Conservation (phyloP, 1,139 yeast species). For the Yamadazyma atlantica region DNA sequence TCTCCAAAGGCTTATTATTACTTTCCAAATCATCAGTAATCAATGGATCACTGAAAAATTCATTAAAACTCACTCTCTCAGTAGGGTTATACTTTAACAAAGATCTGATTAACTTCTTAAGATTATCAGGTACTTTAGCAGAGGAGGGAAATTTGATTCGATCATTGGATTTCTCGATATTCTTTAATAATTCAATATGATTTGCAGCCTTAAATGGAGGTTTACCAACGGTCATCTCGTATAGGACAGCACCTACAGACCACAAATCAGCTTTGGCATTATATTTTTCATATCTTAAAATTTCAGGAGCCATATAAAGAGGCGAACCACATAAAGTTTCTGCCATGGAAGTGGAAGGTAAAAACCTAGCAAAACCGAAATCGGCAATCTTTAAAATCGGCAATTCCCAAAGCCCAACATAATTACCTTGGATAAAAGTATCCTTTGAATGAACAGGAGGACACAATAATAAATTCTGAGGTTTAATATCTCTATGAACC, state of each 20-base stretch:
- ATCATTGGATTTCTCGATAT: slow-evolving; percentile 81
- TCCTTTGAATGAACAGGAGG: slow-evolving; percentile 66
- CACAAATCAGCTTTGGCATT: slow-evolving; percentile 96
- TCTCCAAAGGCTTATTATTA: slow-evolving; percentile 58
- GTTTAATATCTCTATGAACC: slow-evolving; percentile 93
- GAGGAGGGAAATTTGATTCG: slow-evolving; percentile 69
- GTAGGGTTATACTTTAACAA: slow-evolving; percentile 81
- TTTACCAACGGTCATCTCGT: slow-evolving; percentile 91
- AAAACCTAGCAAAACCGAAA: slow-evolving; percentile 93
- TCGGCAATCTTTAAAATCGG: slow-evolving; percentile 94
- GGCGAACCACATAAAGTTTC: slow-evolving; percentile 98
- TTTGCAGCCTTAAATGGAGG: slow-evolving; percentile 95
- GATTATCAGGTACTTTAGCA: slow-evolving; percentile 58
- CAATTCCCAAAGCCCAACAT: slow-evolving; percentile 80
- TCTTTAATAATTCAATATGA: slow-evolving; percentile 83
- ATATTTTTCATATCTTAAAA: slow-evolving; percentile 87
- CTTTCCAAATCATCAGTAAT: slow-evolving; percentile 48
- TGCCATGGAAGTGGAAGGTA: slow-evolving; percentile 91
- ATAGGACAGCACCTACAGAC: slow-evolving; percentile 96
- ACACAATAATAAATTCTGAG: slow-evolving; percentile 82
- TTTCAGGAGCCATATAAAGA: slow-evolving; percentile 97
- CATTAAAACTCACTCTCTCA: slow-evolving; percentile 83
- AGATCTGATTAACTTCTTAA: slow-evolving; percentile 69
- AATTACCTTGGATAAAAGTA: slow-evolving; percentile 57
- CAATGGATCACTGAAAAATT: slow-evolving; percentile 72